Percentiles rank a stretch among this genome's conserved stretches.
Conservation (phyloP, 176 grass and related monocot genomes). For the Tuctoria greenei region DNA sequence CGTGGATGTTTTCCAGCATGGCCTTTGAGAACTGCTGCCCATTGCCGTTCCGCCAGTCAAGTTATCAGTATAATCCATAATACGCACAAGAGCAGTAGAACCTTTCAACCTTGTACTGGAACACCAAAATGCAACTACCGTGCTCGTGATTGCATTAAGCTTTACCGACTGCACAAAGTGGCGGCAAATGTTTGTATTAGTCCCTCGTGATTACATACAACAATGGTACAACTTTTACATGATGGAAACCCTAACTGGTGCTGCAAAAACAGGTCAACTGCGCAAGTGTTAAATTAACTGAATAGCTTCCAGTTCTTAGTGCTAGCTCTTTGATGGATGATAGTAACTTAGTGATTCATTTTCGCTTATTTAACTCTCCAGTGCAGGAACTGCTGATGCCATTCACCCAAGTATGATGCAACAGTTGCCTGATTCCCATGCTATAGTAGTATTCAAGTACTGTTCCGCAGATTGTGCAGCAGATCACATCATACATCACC, state of each 20-base stretch:
- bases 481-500: slow-evolving; percentile 45
- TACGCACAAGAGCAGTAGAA: not conserved
- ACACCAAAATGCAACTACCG: slow-evolving; percentile 26
- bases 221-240: slow-evolving; percentile 54
- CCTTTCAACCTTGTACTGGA: not conserved
- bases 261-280: slow-evolving; percentile 37
- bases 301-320: slow-evolving; percentile 24
- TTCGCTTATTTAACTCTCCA: slow-evolving; percentile 26
- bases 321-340: slow-evolving; percentile 31
- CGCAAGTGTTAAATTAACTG: slow-evolving; percentile 42
- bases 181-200: slow-evolving; percentile 39
- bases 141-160: slow-evolving; percentile 33
- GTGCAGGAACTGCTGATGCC: slow-evolving; percentile 16
- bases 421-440: slow-evolving; percentile 34
- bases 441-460: slow-evolving; percentile 19
- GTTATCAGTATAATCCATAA: not conserved
- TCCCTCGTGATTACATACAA: slow-evolving; percentile 58
- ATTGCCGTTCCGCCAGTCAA: not conserved
- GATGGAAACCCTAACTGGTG: slow-evolving; percentile 47
- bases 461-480: not conserved
- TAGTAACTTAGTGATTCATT: slow-evolving; percentile 20
- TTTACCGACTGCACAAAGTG: slow-evolving; percentile 40
- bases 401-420: slow-evolving; percentile 20
- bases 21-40: no score
- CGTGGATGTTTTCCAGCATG: not conserved